Evolutionary conservation across 805 yeast species (phyloP).

Genomic region (Candida nonsorbophila): DNA sequence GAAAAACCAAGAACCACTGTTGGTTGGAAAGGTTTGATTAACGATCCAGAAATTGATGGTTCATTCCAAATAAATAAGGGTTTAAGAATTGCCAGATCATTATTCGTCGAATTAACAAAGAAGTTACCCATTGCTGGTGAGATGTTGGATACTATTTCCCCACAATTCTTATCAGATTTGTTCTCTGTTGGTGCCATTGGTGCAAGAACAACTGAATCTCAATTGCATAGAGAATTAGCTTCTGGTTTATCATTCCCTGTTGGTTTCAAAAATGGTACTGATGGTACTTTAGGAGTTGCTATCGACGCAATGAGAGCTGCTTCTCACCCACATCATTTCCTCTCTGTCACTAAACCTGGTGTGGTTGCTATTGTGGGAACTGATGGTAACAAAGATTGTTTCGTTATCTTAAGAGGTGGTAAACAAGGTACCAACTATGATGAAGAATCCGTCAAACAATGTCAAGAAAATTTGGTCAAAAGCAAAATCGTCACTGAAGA

Average conservation of each 20-base stretch:
- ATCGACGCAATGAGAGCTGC: constrained; percentile 94
- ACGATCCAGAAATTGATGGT: constrained; percentile 92
- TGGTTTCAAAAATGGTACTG: constrained; percentile 98
- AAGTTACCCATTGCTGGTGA: constrained; percentile 94
- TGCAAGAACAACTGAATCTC: constrained; percentile 98
- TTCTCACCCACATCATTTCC: constrained; percentile 85
- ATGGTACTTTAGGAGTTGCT: constrained; percentile 89
- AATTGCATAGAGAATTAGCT: constrained; percentile 94
- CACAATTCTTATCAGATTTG: constrained; percentile 89
- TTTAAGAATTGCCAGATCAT: constrained; percentile 75
- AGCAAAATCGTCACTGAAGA: constrained; percentile 17
- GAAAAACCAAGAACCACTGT: constrained; percentile 99
- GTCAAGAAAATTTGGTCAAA: constrained; percentile 56
- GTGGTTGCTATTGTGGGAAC: constrained; percentile 95
- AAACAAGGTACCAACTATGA: constrained; percentile 91
- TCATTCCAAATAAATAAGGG: constrained; percentile 95
- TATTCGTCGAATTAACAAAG: constrained; percentile 73
- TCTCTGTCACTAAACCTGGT: constrained; percentile 97
- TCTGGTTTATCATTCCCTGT: constrained; percentile 98
- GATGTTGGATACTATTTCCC: constrained; percentile 97
- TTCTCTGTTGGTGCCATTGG: constrained; percentile 96
- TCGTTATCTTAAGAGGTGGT: constrained; percentile 95
- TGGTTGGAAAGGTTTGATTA: constrained; percentile 98
- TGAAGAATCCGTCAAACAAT: constrained; percentile 66
- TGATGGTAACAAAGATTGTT: constrained; percentile 91